phyloP scores from a whole-genome alignment of 352 stramenopile species.

The Phytophthora parvispora region DNA sequence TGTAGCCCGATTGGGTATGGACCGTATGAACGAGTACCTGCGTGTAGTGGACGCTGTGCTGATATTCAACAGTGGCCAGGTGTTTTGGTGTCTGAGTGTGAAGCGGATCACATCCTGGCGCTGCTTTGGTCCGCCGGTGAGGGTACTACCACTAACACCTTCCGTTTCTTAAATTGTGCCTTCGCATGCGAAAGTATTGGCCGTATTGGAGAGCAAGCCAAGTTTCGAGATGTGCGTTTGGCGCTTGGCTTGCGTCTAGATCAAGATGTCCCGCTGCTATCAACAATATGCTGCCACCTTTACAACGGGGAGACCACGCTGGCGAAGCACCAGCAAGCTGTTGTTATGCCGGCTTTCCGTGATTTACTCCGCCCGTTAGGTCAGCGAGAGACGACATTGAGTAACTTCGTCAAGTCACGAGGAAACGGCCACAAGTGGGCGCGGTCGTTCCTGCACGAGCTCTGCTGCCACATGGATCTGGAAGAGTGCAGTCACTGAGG shows the following conservation, averaged over 20 bases:
- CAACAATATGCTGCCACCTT: conserved; percentile 10
- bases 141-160: background rate
- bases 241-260: background rate
- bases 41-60: conserved; percentile 45
- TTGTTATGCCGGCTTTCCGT: conserved; percentile 8
- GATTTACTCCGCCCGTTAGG: conserved; percentile 10
- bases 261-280: background rate
- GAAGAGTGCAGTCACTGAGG: background rate
- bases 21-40: conserved; percentile 15
- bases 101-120: background rate
- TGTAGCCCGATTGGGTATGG: background rate
- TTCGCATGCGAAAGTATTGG: conserved; percentile 4
- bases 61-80: conserved; percentile 35
- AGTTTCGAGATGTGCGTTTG: conserved; percentile 5
- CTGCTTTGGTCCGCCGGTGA: conserved; percentile 21
- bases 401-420: conserved; percentile 10
- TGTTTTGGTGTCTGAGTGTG: conserved; percentile 20
- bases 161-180: conserved; percentile 13
- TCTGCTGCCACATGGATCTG: conserved; percentile 40
- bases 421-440: conserved; percentile 31
- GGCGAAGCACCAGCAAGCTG: background rate
- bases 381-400: background rate
- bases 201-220: background rate
- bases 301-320: conserved; percentile 38
- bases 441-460: conserved; percentile 42